Evolutionary conservation across 805 yeast species (phyloP).

Genomic region (Scheffersomyces coipomensis): DNA sequence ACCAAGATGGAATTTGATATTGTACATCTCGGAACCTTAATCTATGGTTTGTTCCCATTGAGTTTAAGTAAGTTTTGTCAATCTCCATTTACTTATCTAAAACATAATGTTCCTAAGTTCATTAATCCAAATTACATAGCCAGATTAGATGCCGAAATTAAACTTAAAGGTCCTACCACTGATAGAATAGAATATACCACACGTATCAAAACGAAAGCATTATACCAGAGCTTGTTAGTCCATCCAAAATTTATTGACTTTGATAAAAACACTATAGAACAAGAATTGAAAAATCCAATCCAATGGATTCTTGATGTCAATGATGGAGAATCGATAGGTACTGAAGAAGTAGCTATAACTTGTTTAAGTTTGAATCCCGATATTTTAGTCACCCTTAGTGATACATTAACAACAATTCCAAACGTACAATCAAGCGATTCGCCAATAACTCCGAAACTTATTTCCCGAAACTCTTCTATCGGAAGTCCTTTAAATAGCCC

Average conservation of each 20-base stretch:
- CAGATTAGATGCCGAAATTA: constrained; percentile 2
- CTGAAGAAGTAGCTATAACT: constrained; percentile 21
- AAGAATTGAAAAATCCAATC: constrained; percentile 17
- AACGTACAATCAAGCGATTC: background rate
- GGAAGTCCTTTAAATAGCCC: constrained; percentile 17
- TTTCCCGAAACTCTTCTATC: constrained; percentile 18
- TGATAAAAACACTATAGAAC: constrained; percentile 15
- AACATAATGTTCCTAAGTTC: constrained; percentile 10
- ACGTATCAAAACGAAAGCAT: constrained; percentile 15
- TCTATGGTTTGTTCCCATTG: constrained; percentile 60
- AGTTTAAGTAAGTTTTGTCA: constrained; percentile 44
- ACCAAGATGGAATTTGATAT: constrained; percentile 23
- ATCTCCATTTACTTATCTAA: constrained; percentile 36
- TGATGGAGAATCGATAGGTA: constrained; percentile 11
- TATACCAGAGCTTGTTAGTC: constrained; percentile 34
- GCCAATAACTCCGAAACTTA: constrained; percentile 7
- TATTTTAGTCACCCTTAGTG: constrained; percentile 3
- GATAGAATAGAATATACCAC: constrained; percentile 5
- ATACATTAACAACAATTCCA: background rate
- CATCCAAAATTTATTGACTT: constrained; percentile 48
- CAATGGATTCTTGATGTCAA: constrained; percentile 17
- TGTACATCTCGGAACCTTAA: constrained; percentile 41
- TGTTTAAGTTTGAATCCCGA: constrained; percentile 22
- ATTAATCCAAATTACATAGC: constrained; percentile 9
- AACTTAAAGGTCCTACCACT: background rate